Evolutionary conservation across 2,329 filamentous ascomycete species (phyloP), one percentile per base, ranked within the genome.

Genomic region (Didymella arachidicola): DNA sequence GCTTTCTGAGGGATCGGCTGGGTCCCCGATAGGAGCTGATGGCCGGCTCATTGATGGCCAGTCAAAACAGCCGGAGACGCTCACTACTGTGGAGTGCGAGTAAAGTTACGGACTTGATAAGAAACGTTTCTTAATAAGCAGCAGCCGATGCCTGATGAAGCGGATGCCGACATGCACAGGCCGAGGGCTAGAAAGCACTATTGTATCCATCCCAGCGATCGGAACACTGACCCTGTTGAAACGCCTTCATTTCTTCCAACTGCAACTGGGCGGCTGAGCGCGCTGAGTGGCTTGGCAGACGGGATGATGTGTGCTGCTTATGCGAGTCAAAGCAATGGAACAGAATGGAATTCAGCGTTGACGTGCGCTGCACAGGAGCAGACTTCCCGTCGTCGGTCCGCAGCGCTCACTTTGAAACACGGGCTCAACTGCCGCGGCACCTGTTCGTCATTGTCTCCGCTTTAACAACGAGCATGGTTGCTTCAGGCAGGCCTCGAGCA

Each of bases 21-120:
- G 63, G 63, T 58, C 66, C 68, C 71, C 71, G 74, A 77, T 76
- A 71, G 71, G 70, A 74, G 68, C 66, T 67, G 68, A 72, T 72
- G 73, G 72, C 71, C 72, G 68, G 73, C 73, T 68, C 47, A 14
- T 30, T 16, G n/a, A 48, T 60, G 57, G 62, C 74, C 74, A 76
- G 54, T 76, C 65, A 72, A 45, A 34, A 64, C 42, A 30, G 44
- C 56, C 74, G 74, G 74, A 76, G 69, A 71, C 68, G 68, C 70
- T 14, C 70, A 63, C 54, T 53, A 63, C 54, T 53, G 63, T 62
- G 53, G 62, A 64, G 61, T 57, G 61, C 67, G 30, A 58, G 54
- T 59, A 66, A 59, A 64, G 64, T 63, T 64, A 57, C 53, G 14
- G 26, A 22, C 8, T 10, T 36, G 56, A 54, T 59, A 59, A 50